Evolutionary conservation across 495 filamentous ascomycete species (phyloP).

Genomic region (Penicillium lividum): DNA sequence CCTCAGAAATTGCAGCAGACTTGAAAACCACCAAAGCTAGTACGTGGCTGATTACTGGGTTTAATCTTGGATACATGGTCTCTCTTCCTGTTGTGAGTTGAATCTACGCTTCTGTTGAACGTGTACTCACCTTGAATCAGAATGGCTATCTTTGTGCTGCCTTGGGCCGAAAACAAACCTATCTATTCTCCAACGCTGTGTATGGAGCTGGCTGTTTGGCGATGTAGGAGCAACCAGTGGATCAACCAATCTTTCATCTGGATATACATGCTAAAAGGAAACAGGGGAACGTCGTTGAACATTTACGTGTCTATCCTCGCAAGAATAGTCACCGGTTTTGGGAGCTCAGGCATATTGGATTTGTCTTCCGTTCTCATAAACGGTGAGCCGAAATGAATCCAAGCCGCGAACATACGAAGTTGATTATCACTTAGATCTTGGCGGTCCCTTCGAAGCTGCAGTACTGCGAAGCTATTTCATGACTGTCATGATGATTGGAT

Average conservation of each 20-base stretch:
- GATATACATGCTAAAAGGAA: neutral
- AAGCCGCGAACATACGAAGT: neutral
- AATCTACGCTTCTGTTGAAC: neutral
- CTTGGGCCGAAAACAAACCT: neutral
- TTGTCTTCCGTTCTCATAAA: neutral
- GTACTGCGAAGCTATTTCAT: constrained; percentile 2
- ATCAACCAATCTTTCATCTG: neutral
- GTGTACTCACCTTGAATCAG: neutral
- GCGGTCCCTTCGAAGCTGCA: neutral
- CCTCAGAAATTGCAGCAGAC: constrained; percentile 1
- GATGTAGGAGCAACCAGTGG: neutral
- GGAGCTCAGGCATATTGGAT: neutral
- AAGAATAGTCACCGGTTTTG: neutral
- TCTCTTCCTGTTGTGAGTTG: constrained; percentile 1
- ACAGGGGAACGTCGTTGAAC: neutral
- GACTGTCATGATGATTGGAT: constrained; percentile 5
- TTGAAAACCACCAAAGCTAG: neutral
- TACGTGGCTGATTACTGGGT: constrained; percentile 1
- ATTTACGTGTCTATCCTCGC: neutral
- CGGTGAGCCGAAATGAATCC: neutral
- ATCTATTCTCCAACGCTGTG: neutral
- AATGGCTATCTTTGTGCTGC: constrained; percentile 1
- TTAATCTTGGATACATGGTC: constrained; percentile 5
- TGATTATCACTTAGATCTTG: neutral
- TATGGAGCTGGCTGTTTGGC: neutral